These are phyloP conservation scores for Haplosporangium gracile DNA, from an alignment of 192 early-diverging fungal genomes.

Conservation along the genomic window DNA sequence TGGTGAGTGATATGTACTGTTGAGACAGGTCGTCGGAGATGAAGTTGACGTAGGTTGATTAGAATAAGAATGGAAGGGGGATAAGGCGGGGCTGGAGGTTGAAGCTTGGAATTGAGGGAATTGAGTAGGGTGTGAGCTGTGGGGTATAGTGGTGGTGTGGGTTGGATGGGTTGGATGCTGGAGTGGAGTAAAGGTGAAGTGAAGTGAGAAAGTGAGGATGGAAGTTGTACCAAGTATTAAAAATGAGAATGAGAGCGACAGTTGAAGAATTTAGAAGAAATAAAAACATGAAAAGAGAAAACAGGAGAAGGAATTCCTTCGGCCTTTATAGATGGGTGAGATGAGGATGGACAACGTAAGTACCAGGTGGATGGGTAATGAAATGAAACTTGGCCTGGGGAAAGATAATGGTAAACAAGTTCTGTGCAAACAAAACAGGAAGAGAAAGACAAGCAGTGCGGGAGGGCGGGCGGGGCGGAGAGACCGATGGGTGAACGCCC, in stretches of 20 bases:
- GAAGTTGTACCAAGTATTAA: conserved; percentile 1
- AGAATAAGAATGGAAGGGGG: neutral
- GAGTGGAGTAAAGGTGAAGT: neutral
- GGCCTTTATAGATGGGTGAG: neutral
- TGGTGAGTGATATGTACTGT: neutral
- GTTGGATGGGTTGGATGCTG: neutral
- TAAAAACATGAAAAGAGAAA: neutral
- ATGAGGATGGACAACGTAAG: neutral
- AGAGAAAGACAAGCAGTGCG: neutral
- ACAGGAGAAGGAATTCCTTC: neutral
- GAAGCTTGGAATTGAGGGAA: neutral
- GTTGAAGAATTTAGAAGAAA: neutral
- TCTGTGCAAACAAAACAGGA: neutral
- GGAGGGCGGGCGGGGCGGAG: conserved; percentile 1
- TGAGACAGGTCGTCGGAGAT: neutral
- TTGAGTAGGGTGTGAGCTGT: neutral
- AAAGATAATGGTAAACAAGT: conserved; percentile 25
- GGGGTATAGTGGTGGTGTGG: neutral
- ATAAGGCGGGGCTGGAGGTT: neutral
- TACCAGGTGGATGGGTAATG: neutral
- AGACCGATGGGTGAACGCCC: neutral
- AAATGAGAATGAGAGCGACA: neutral
- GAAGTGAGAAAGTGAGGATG: neutral
- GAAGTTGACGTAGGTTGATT: neutral
- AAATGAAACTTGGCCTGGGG: conserved; percentile 2